Conservation (phyloP, 805 yeast genomes). For the Yamadazyma ubonensis region DNA sequence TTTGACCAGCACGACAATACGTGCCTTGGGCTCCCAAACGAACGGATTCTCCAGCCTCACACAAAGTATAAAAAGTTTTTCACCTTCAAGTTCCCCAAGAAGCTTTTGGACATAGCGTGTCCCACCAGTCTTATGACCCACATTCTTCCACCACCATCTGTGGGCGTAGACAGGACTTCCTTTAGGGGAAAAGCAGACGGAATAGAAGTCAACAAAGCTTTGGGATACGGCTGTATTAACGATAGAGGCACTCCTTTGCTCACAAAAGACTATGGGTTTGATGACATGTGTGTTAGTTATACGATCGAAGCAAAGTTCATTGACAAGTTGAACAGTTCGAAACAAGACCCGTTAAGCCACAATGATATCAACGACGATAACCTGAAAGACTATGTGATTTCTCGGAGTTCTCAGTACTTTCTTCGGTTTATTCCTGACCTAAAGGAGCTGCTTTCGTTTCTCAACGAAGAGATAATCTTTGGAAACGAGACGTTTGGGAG, state of each 20-base stretch:
- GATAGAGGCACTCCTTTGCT: slow-evolving; percentile 52
- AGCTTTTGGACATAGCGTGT: slow-evolving; percentile 52
- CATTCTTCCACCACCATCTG: slow-evolving; percentile 42
- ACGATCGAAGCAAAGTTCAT: slow-evolving; percentile 55
- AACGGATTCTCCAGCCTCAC: slow-evolving; percentile 48
- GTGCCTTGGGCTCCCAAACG: slow-evolving; percentile 49
- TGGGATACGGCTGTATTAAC: slow-evolving; percentile 58
- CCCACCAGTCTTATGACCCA: slow-evolving; percentile 42
- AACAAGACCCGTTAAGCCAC: slow-evolving; percentile 28
- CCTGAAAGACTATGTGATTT: slow-evolving; percentile 35
- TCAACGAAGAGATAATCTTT: slow-evolving; percentile 24
- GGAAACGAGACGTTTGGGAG: slow-evolving; percentile 29
- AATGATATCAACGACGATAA: slow-evolving; percentile 37
- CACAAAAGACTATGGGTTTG: slow-evolving; percentile 46
- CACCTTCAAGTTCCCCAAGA: slow-evolving; percentile 56
- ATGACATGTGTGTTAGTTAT: slow-evolving; percentile 48
- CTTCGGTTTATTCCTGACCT: slow-evolving; percentile 41
- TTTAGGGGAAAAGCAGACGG: slow-evolving; percentile 34
- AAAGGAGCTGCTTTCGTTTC: slow-evolving; percentile 25
- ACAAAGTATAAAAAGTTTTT: slow-evolving; percentile 56
- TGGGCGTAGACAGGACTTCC: slow-evolving; percentile 40
- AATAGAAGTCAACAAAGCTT: slow-evolving; percentile 35
- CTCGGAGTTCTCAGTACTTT: slow-evolving; percentile 35
- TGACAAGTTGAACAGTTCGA: slow-evolving; percentile 40
- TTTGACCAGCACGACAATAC: slow-evolving; percentile 47